Evolutionary conservation across 306 rosid species (phyloP).

Genomic region (Citrullus colocynthis): DNA sequence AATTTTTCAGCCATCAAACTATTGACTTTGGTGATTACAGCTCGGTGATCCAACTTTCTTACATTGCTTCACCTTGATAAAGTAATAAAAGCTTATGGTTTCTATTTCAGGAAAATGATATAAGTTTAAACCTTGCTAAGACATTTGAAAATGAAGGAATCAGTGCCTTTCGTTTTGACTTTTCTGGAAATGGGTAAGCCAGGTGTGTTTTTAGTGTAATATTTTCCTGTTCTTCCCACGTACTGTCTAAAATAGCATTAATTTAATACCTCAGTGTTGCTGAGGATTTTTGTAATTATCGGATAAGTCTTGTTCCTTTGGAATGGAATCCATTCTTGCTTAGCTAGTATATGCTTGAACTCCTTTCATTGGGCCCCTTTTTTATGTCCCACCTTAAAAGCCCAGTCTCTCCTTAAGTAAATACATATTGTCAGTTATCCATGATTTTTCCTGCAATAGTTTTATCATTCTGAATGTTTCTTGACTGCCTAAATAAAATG

Average conservation of each 20-base stretch:
- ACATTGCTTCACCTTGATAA: background rate
- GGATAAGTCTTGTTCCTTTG: background rate
- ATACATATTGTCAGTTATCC: background rate
- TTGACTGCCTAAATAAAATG: background rate
- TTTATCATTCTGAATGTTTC: background rate
- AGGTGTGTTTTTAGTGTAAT: background rate
- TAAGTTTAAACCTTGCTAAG: constrained; percentile 42
- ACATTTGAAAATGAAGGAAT: constrained; percentile 35
- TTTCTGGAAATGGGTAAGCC: constrained; percentile 30
- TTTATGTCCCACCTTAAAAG: background rate
- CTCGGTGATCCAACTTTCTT: background rate
- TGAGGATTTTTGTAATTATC: background rate
- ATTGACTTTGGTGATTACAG: background rate
- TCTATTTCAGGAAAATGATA: constrained; percentile 36
- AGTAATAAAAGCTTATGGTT: background rate
- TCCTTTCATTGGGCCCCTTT: background rate
- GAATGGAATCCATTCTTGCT: background rate
- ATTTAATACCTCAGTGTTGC: background rate
- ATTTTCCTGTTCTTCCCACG: background rate
- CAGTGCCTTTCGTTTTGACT: constrained; percentile 39
- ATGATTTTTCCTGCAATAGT: background rate
- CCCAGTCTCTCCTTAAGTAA: background rate
- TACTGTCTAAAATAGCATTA: background rate
- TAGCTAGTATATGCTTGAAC: background rate
- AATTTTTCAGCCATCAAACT: background rate